Evolutionary conservation across 2,329 filamentous ascomycete genomes (phyloP).

Genomic region (Graphiopsis chlorocephala): DNA sequence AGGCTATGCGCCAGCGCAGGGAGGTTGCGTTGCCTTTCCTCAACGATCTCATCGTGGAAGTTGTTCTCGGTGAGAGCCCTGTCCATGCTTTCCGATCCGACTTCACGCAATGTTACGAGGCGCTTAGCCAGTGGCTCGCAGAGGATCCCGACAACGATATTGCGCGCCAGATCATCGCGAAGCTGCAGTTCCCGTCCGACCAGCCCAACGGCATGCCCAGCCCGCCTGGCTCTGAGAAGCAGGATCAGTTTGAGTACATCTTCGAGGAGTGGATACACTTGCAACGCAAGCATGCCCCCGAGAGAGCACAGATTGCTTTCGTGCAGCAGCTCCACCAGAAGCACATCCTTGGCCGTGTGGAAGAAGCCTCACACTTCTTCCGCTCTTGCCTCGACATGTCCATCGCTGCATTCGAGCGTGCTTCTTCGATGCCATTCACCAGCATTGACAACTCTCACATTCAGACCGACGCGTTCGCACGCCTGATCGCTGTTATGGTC

Average conservation of each 20-base stretch:
- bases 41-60: conserved; percentile 73
- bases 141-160: conserved; percentile 66
- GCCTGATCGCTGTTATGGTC: conserved; percentile 73
- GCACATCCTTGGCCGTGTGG: conserved; percentile 68
- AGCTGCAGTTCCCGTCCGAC: conserved; percentile 55
- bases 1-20: conserved; percentile 69
- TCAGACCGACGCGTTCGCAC: conserved; percentile 77
- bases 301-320: conserved; percentile 71
- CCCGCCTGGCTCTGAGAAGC: conserved; percentile 58
- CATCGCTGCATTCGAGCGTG: conserved; percentile 73
- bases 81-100: conserved; percentile 73
- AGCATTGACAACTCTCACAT: conserved; percentile 60
- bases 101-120: conserved; percentile 78
- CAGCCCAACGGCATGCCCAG: conserved; percentile 57
- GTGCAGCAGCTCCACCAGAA: conserved; percentile 77
- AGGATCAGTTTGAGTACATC: conserved; percentile 87
- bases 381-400: conserved; percentile 78
- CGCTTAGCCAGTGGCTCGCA: conserved; percentile 74
- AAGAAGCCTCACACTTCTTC: conserved; percentile 77
- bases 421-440: conserved; percentile 57
- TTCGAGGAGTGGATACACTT: conserved; percentile 94
- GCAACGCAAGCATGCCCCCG: conserved; percentile 71
- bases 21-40: conserved; percentile 73
- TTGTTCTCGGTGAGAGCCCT: conserved; percentile 74
- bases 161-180: conserved; percentile 69